phyloP scores from a whole-genome alignment of 148 eudicot genomes.

The Spergularia marina region DNA sequence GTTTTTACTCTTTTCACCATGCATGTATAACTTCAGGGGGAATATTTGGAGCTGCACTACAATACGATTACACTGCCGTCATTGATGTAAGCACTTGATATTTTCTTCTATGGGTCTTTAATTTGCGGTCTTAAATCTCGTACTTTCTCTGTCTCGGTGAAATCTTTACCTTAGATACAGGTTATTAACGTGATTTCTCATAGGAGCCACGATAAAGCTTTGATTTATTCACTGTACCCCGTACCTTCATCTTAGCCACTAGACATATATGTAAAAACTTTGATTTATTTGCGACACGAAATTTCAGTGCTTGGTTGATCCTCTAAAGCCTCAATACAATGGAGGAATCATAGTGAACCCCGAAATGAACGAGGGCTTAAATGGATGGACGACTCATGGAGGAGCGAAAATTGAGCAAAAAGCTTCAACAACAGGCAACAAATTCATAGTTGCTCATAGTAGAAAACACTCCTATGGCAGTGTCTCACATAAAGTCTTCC shows the following conservation, averaged over 20 bases:
- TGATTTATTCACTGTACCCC: not conserved
- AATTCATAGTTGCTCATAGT: constrained; percentile 38
- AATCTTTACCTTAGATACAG: not conserved
- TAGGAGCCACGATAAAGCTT: no score
- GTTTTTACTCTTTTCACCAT: not conserved
- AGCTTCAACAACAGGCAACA: constrained; percentile 38
- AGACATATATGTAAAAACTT: no score
- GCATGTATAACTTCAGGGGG: constrained; percentile 26
- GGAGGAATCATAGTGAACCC: constrained; percentile 66
- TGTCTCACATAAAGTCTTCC: constrained; percentile 35
- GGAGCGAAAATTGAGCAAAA: constrained; percentile 31
- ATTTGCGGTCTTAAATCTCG: no score
- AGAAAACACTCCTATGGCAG: constrained; percentile 32
- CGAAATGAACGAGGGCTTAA: constrained; percentile 40
- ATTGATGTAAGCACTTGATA: constrained; percentile 26
- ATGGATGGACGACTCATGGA: constrained; percentile 54
- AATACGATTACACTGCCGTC: constrained; percentile 34
- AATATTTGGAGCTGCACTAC: constrained; percentile 20
- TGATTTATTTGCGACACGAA: no score
- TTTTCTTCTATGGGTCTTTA: not conserved
- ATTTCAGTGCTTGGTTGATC: constrained; percentile 51
- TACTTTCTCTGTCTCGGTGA: no score
- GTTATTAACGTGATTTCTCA: no score
- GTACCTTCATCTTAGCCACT: no score
- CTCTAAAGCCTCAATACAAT: constrained; percentile 49